phyloP scores from a whole-genome alignment of 2,329 filamentous ascomycete species.

The Fusarium sororula region DNA sequence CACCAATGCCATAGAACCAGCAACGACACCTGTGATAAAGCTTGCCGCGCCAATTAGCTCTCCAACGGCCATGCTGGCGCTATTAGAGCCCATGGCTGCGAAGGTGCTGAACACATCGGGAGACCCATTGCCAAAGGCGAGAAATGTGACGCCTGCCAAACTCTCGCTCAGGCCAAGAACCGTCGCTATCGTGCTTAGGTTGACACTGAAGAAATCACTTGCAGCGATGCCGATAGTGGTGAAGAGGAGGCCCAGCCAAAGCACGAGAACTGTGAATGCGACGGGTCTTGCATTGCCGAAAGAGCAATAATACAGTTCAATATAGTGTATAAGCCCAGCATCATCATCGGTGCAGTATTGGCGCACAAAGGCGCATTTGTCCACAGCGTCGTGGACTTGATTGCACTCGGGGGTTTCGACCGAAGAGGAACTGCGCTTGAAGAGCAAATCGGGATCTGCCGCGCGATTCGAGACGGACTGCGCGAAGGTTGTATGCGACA shows the following conservation, averaged over 20 bases:
- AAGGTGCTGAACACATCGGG: constrained; percentile 99
- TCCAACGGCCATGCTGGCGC: constrained; percentile 94
- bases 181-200: constrained; percentile 89
- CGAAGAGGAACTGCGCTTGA: constrained; percentile 40
- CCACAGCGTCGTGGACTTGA: constrained; percentile 76
- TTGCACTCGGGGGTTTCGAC: constrained; percentile 68
- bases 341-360: constrained; percentile 88
- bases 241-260: constrained; percentile 91
- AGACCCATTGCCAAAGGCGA: constrained; percentile 97
- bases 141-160: constrained; percentile 92
- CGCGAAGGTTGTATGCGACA: constrained; percentile 42
- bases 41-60: constrained; percentile 94
- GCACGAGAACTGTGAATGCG: constrained; percentile 79
- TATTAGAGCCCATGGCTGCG: constrained; percentile 96
- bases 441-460: constrained; percentile 24
- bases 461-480: constrained; percentile 12
- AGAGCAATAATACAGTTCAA: constrained; percentile 89
- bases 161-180: constrained; percentile 95
- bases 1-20: constrained; percentile 97
- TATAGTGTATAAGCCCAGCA: constrained; percentile 87
- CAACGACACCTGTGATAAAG: constrained; percentile 96
- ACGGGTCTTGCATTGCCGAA: constrained; percentile 74
- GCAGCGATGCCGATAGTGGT: constrained; percentile 97
- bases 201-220: constrained; percentile 98
- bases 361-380: constrained; percentile 88